phyloP scores from a whole-genome alignment of 495 filamentous ascomycete genomes.

The Penicillium cosmopolitanum region DNA sequence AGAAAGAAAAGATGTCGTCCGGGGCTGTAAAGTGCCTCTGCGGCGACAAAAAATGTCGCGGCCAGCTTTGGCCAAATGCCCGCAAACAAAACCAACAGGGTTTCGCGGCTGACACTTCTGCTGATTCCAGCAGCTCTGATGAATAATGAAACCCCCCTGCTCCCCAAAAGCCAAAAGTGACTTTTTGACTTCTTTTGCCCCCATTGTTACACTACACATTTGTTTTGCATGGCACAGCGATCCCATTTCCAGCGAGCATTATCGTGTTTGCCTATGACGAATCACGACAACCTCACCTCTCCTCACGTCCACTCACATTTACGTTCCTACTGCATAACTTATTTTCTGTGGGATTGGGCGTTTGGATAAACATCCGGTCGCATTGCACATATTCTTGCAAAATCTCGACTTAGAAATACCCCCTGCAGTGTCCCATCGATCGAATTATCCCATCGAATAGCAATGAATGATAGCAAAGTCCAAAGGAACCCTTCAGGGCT shows the following conservation, averaged over 20 bases:
- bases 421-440: background rate
- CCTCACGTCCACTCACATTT: too few species aligned
- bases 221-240: constrained; percentile 1
- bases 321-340: background rate
- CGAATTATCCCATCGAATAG: background rate
- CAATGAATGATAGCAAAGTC: background rate
- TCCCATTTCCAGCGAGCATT: background rate
- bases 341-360: background rate
- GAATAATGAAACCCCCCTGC: background rate
- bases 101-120: background rate
- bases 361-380: background rate
- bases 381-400: background rate
- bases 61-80: constrained; percentile 65
- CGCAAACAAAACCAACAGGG: constrained; percentile 30
- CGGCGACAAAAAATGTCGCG: constrained; percentile 65
- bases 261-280: background rate
- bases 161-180: background rate
- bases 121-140: background rate
- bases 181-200: background rate
- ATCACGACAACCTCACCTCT: background rate
- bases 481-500: too few species aligned
- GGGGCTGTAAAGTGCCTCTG: constrained; percentile 69
- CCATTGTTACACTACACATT: background rate
- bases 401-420: background rate
- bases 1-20: constrained; percentile 51